Conservation (phyloP, 2,329 filamentous ascomycete species). For the Colletotrichum paranaense region DNA sequence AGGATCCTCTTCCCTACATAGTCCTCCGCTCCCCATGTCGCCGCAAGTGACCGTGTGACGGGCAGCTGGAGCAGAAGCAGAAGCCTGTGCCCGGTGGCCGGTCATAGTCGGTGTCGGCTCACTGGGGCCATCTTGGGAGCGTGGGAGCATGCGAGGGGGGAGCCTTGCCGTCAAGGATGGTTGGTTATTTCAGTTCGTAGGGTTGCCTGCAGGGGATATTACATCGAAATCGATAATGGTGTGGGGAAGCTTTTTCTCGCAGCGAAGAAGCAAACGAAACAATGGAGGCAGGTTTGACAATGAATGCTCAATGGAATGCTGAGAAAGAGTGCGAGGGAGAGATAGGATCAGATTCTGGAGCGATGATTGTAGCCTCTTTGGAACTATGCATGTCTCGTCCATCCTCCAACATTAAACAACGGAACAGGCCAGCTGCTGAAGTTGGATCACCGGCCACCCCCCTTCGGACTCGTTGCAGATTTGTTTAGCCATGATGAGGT, state of each 20-base stretch:
- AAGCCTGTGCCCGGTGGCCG: constrained; percentile 22
- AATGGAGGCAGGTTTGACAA: background rate
- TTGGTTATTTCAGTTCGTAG: constrained; percentile 27
- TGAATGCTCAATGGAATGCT: background rate
- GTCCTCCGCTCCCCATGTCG: constrained; percentile 10
- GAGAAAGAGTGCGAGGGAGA: background rate
- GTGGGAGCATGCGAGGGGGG: background rate
- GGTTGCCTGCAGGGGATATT: constrained; percentile 31
- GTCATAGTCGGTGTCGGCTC: constrained; percentile 26
- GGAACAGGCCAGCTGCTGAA: background rate
- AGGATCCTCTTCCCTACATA: background rate
- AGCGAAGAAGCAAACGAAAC: constrained; percentile 9
- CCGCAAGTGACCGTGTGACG: constrained; percentile 32
- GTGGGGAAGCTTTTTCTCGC: constrained; percentile 25
- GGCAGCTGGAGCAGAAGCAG: constrained; percentile 30
- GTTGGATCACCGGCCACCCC: background rate
- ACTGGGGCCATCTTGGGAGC: constrained; percentile 13
- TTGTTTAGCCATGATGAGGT: background rate
- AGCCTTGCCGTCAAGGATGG: constrained; percentile 6
- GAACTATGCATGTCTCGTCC: background rate
- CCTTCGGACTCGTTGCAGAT: background rate
- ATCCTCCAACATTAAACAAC: background rate
- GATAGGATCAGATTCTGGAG: too few species aligned
- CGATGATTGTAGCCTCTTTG: background rate
- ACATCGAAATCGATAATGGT: constrained; percentile 35